These are phyloP conservation scores for Aristolochia californica DNA, from an alignment of 164 flowering plant species.

Conservation along the genomic window DNA sequence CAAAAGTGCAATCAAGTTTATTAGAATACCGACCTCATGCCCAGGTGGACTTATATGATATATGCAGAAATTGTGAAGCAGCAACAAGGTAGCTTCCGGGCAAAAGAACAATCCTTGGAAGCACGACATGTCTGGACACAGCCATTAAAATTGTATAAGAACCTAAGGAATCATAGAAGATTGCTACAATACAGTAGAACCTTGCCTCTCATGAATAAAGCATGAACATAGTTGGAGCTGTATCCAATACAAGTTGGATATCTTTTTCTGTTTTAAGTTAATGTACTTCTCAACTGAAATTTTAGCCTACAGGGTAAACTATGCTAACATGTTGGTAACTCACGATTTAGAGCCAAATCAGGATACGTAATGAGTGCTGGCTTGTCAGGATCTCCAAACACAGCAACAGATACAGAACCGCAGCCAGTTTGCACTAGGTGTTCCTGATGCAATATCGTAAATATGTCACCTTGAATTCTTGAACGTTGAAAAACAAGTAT, in stretches of 20 bases:
- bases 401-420: constrained; percentile 72
- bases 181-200: too few species aligned
- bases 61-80: constrained; percentile 82
- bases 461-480: not conserved
- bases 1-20: constrained; percentile 4
- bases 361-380: constrained; percentile 91
- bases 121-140: constrained; percentile 68
- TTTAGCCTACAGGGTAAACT: too few species aligned
- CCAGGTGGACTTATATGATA: constrained; percentile 89
- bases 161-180: too few species aligned
- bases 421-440: constrained; percentile 52
- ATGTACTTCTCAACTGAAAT: too few species aligned
- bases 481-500: not conserved
- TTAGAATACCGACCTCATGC: constrained; percentile 57
- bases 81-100: constrained; percentile 76
- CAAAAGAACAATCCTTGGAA: constrained; percentile 82
- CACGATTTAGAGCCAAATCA: constrained; percentile 85
- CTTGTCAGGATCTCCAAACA: constrained; percentile 80
- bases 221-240: too few species aligned
- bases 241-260: too few species aligned
- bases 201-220: too few species aligned
- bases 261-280: too few species aligned
- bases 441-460: constrained; percentile 40
- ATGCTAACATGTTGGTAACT: constrained; percentile 12
- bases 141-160: not conserved